Base-by-base conservation (phyloP, 495 filamentous ascomycete genomes). In the Hypoxylon fuscum region DNA sequence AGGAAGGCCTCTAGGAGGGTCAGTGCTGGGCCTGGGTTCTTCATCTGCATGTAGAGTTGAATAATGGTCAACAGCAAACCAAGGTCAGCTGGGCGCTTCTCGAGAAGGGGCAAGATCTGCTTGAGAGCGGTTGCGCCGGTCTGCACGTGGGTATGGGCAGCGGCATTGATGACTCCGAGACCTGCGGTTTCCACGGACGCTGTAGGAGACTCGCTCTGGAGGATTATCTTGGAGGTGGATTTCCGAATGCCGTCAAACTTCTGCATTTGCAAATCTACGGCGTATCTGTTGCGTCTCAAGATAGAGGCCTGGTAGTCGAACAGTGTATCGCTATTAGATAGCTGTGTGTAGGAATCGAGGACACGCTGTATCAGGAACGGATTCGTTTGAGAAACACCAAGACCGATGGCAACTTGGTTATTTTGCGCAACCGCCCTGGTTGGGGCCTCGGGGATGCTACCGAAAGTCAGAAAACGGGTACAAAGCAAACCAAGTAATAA, bases 1-100 rank as follows among this genome's bases (percentile, higher is more conserved):
- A 96, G 80, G 62, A 92, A 90, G 10, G 81, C 77, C 66, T 96
- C 91, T 14, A 99, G 77, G 5, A 91, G 81, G 38, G 77, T 79
- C 50, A 92, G 87, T 1, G 96, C 95, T 3, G 88, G 86, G 15
- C 82, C 87, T 46, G 86, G 85, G 70, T 97, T 96, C 25, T 89
- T 85, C 32, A 79, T 82, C 38, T 84, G 79, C 12, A 96, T 78
- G 66, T 96, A 93, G 32, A 97, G 84, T 70, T 98, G 93, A 5
- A 94, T 84, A 14, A 92, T 85, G 10, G 91, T 94, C 35, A 98
- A 78, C 7, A 91, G 78, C 2, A 98, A 79, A 6, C 95, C 96
- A 23, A 97, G 76, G 68, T 99, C 93, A 57, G 85, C 85, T 0
- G 93, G 92, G 18, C 90, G 81, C 50, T 85, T 85, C 59, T 91